phyloP scores from a whole-genome alignment of 371 early-diverging fungal species.

The Chytridium lagenaria region DNA sequence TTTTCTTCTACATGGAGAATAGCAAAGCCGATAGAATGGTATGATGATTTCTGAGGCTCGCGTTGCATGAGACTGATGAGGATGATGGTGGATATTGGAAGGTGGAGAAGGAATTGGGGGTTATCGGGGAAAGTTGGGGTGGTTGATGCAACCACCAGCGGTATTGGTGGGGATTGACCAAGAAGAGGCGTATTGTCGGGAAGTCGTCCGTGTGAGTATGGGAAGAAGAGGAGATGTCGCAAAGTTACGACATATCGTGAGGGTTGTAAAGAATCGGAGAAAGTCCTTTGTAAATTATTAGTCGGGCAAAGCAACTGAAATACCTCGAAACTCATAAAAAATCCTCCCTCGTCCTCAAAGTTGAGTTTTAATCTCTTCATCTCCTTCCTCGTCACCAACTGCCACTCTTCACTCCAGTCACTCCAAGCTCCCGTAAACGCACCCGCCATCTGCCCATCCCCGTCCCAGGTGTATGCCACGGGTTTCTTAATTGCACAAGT shows the following conservation, averaged over 20 bases:
- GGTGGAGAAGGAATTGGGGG: conserved; percentile 39
- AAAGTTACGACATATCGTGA: conserved; percentile 40
- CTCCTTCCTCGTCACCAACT: conserved; percentile 39
- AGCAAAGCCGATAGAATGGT: conserved; percentile 51
- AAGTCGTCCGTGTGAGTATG: background rate
- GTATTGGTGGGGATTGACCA: conserved; percentile 30
- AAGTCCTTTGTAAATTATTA: conserved; percentile 37
- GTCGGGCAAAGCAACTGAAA: no score
- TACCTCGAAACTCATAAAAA: conserved; percentile 48
- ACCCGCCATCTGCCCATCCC: conserved; percentile 25
- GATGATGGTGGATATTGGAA: background rate
- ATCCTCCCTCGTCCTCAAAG: conserved; percentile 34
- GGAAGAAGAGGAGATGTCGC: background rate
- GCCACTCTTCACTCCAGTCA: conserved; percentile 47
- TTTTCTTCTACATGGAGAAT: conserved; percentile 52
- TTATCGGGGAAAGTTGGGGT: conserved; percentile 35
- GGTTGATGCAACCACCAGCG: conserved; percentile 41
- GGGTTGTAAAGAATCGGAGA: conserved; percentile 34
- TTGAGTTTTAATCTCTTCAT: conserved; percentile 30
- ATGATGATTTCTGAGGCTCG: no score
- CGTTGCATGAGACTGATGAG: conserved; percentile 35
- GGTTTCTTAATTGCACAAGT: conserved; percentile 56
- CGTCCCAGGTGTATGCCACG: conserved; percentile 48
- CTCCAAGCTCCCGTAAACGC: conserved; percentile 53
- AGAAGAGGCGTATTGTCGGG: conserved; percentile 25